phyloP scores from a whole-genome alignment of 192 early-diverging fungal genomes.

The Entomortierella lignicola region DNA sequence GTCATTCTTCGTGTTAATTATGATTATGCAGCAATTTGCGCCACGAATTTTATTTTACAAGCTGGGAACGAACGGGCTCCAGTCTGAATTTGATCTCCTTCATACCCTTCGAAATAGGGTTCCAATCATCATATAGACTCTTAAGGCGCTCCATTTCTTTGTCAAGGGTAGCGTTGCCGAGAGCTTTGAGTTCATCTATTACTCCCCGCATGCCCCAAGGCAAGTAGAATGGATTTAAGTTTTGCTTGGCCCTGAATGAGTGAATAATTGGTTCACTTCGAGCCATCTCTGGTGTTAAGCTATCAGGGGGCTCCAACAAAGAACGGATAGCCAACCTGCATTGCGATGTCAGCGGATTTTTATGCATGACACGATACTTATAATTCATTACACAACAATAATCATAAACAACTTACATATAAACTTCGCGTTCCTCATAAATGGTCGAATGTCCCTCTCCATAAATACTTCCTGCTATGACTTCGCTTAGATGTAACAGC shows the following conservation, averaged over 20 bases:
- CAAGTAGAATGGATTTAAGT: constrained; percentile 89
- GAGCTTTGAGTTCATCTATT: constrained; percentile 75
- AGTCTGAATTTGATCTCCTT: constrained; percentile 93
- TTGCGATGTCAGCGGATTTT: constrained; percentile 7
- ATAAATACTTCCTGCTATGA: constrained; percentile 88
- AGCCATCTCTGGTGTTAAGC: constrained; percentile 18
- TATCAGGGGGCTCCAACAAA: constrained; percentile 45
- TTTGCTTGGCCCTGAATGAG: constrained; percentile 72
- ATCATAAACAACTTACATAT: constrained; percentile 61
- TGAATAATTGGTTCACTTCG: constrained; percentile 56
- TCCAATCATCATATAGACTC: constrained; percentile 83
- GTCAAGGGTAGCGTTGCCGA: constrained; percentile 60
- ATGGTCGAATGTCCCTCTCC: constrained; percentile 93
- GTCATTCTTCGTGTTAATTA: no score
- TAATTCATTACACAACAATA: no score
- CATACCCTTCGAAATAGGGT: constrained; percentile 72
- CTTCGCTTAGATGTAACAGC: constrained; percentile 86
- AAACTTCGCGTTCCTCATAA: constrained; percentile 91
- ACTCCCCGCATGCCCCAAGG: constrained; percentile 96
- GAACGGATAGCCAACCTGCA: constrained; percentile 44
- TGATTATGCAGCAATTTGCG: no score
- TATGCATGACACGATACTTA: no score
- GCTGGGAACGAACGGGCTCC: constrained; percentile 80
- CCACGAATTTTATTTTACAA: no score
- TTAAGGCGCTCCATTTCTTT: constrained; percentile 76